These are phyloP conservation scores for Gaeumannomyces tritici DNA, from an alignment of 2,329 filamentous ascomycete genomes.

Conservation along the genomic window DNA sequence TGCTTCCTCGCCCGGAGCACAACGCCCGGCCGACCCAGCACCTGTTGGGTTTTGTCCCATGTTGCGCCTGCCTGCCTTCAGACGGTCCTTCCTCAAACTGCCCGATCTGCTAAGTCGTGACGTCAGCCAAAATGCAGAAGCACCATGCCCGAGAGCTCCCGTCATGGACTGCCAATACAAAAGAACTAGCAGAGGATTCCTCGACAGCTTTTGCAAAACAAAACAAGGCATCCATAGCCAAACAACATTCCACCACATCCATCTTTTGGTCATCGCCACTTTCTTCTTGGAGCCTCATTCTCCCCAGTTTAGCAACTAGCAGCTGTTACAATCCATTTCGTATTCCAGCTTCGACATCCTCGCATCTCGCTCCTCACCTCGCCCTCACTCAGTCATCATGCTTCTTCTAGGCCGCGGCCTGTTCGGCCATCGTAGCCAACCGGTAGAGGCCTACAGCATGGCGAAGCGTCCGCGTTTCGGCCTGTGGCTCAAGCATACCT, in stretches of 20 bases:
- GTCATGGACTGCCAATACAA: not conserved
- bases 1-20: not conserved
- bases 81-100: not conserved
- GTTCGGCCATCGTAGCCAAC: not conserved
- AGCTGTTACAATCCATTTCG: too few relatives aligned
- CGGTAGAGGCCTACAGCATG: not conserved
- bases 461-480: conserved; percentile 33
- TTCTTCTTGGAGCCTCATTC: too few relatives aligned
- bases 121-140: not conserved
- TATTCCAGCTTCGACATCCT: not conserved
- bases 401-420: not conserved
- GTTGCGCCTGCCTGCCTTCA: not conserved
- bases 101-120: not conserved
- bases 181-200: not conserved
- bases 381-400: not conserved
- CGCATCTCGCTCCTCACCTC: not conserved
- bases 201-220: not conserved
- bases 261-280: too few relatives aligned
- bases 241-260: too few relatives aligned
- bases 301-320: too few relatives aligned
- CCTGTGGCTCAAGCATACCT: conserved; percentile 59
- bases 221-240: too few relatives aligned
- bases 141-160: too few relatives aligned
- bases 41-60: not conserved
- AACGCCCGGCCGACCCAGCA: not conserved